A percentile compares a stretch with the other conserved stretches of the same genome.
phyloP scores from a whole-genome alignment of 768 basidiomycete species.

The Lactarius sp. region DNA sequence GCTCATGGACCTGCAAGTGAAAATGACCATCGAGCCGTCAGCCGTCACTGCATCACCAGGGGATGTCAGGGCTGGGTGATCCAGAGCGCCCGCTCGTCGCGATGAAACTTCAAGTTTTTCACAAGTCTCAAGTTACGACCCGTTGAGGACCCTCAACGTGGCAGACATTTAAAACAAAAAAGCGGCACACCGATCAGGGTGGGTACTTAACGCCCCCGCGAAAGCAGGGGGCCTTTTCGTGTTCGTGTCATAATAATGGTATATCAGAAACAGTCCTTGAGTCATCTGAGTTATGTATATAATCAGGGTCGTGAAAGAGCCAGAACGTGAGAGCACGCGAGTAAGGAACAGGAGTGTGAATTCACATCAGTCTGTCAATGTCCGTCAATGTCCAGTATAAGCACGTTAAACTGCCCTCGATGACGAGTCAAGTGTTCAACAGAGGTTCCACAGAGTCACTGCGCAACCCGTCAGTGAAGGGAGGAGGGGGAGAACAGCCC shows the following conservation, averaged over 20 bases:
- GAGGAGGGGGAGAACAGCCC: neutral
- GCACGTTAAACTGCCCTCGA: neutral
- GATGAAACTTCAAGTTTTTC: no score
- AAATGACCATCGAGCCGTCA: no score
- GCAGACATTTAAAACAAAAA: neutral
- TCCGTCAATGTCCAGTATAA: slow-evolving; percentile 1
- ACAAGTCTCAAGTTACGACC: no score
- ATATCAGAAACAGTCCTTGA: neutral
- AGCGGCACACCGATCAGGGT: neutral
- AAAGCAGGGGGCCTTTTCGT: neutral
- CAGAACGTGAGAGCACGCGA: neutral
- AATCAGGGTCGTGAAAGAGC: neutral
- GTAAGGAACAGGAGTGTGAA: neutral
- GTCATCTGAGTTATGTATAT: neutral
- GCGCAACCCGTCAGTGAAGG: neutral
- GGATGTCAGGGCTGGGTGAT: no score
- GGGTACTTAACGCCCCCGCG: neutral
- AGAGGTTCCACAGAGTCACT: slow-evolving; percentile 35
- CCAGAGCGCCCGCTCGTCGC: no score
- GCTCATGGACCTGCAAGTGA: no score
- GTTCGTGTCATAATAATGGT: neutral
- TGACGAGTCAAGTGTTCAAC: slow-evolving; percentile 4
- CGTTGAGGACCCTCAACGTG: no score
- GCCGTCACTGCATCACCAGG: no score
- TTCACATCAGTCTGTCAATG: neutral